Evolutionary conservation across 805 yeast genomes (phyloP).

Genomic region (Wickerhamiella musiphila): DNA sequence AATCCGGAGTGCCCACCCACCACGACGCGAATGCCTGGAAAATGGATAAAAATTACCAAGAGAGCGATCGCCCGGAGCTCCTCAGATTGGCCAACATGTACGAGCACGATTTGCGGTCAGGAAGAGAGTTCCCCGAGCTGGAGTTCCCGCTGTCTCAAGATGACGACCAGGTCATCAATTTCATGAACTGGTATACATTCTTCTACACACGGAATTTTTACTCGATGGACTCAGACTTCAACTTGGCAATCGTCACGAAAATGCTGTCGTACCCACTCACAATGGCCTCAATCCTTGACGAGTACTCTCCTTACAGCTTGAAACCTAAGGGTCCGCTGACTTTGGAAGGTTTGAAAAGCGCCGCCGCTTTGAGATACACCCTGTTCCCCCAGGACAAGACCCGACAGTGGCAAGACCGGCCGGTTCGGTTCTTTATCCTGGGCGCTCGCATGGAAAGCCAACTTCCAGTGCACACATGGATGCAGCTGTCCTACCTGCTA

Average conservation of each 20-base stretch:
- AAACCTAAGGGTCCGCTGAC: conserved; percentile 78
- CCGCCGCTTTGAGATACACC: conserved; percentile 84
- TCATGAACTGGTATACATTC: conserved; percentile 79
- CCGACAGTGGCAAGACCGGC: conserved; percentile 59
- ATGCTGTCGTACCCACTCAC: conserved; percentile 88
- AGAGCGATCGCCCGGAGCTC: conserved; percentile 44
- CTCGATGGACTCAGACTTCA: conserved; percentile 95
- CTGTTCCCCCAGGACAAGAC: conserved; percentile 53
- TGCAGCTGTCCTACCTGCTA: conserved; percentile 70
- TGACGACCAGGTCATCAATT: conserved; percentile 53
- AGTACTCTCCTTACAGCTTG: conserved; percentile 66
- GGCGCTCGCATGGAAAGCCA: conserved; percentile 91
- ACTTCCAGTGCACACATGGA: conserved; percentile 91
- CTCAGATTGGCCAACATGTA: conserved; percentile 77
- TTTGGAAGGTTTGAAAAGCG: conserved; percentile 80
- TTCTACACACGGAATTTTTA: conserved; percentile 83
- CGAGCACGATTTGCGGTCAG: conserved; percentile 89
- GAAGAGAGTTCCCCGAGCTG: conserved; percentile 88
- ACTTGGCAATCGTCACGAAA: conserved; percentile 87
- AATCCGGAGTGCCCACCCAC: conserved; percentile 93
- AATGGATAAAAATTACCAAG: conserved; percentile 55
- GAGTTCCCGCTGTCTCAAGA: conserved; percentile 76
- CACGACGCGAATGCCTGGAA: conserved; percentile 83
- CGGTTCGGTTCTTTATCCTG: conserved; percentile 72
- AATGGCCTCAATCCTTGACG: conserved; percentile 66